Percentiles rank a stretch among this genome's conserved stretches.
Evolutionary conservation across 2,329 filamentous ascomycete species (phyloP).

Genomic region (Rachicladosporium sp.): DNA sequence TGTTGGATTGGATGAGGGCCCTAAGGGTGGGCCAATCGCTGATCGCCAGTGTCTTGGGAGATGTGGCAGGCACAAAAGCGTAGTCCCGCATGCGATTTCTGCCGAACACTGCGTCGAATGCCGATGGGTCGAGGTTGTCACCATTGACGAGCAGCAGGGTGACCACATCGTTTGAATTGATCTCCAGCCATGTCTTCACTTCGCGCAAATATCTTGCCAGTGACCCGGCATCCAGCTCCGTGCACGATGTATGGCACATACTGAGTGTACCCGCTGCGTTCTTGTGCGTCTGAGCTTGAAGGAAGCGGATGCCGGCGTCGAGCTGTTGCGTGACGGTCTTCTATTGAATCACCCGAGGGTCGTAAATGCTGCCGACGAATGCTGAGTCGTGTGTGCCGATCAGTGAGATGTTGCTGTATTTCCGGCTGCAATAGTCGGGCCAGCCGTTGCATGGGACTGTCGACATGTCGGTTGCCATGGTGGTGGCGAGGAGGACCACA

Average conservation of each 20-base stretch:
- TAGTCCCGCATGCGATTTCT: conserved; percentile 39
- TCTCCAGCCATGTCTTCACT: conserved; percentile 49
- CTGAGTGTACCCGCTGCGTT: not conserved
- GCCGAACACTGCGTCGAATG: conserved; percentile 34
- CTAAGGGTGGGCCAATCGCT: conserved; percentile 35
- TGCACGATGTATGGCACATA: conserved; percentile 54
- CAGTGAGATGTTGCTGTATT: conserved; percentile 49
- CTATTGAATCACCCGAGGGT: conserved; percentile 34
- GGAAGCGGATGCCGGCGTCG: conserved; percentile 48
- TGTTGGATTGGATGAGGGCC: conserved; percentile 29
- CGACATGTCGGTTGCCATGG: no score
- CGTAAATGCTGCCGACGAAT: conserved; percentile 46
- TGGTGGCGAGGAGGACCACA: no score
- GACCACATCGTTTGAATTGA: conserved; percentile 16
- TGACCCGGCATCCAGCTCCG: conserved; percentile 39
- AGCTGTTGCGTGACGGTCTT: conserved; percentile 47
- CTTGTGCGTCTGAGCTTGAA: conserved; percentile 54
- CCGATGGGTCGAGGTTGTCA: conserved; percentile 10
- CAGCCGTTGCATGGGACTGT: conserved; percentile 43
- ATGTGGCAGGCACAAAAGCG: conserved; percentile 25
- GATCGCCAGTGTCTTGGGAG: not conserved
- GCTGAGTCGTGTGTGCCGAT: conserved; percentile 54
- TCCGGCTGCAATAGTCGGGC: conserved; percentile 41
- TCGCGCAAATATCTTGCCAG: conserved; percentile 43
- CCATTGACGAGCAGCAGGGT: conserved; percentile 17